Percentiles rank a stretch among this genome's conserved stretches.
These are phyloP conservation scores for Leptographium radiaticola DNA, from an alignment of 2,329 filamentous ascomycete genomes.

Conservation along the genomic window DNA sequence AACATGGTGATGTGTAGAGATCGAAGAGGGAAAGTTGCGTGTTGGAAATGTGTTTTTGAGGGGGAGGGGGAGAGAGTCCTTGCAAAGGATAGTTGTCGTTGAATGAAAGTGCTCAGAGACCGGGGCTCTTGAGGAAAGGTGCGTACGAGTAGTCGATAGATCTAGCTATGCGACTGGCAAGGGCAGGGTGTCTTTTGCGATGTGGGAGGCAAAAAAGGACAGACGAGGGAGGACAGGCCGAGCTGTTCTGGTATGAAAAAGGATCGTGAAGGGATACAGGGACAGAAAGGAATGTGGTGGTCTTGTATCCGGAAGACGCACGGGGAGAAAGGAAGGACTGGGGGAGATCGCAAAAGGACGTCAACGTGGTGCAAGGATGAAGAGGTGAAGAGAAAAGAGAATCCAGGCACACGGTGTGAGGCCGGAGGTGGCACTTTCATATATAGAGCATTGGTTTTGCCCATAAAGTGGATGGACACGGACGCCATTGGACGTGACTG, in stretches of 20 bases:
- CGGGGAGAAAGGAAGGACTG: background rate
- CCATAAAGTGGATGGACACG: background rate
- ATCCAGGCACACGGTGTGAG: background rate
- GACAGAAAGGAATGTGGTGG: background rate
- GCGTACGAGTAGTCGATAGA: too few species aligned
- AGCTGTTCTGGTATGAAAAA: background rate
- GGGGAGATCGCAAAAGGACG: background rate
- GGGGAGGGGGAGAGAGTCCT: background rate
- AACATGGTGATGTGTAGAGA: background rate
- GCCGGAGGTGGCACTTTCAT: background rate
- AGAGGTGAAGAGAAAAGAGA: background rate
- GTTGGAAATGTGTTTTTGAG: background rate
- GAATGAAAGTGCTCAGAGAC: background rate
- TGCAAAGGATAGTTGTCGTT: background rate
- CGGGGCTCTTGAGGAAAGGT: background rate
- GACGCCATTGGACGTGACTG: background rate
- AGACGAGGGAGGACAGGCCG: background rate
- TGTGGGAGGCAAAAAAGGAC: background rate
- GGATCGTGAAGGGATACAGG: background rate
- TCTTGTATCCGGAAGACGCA: background rate
- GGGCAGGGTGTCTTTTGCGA: background rate
- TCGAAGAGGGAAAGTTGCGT: background rate
- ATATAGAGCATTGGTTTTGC: background rate
- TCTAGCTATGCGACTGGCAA: background rate
- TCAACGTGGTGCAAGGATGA: background rate